These are phyloP conservation scores for Neocucurbitaria cava DNA, from an alignment of 2,329 filamentous ascomycete genomes.

Conservation along the genomic window DNA sequence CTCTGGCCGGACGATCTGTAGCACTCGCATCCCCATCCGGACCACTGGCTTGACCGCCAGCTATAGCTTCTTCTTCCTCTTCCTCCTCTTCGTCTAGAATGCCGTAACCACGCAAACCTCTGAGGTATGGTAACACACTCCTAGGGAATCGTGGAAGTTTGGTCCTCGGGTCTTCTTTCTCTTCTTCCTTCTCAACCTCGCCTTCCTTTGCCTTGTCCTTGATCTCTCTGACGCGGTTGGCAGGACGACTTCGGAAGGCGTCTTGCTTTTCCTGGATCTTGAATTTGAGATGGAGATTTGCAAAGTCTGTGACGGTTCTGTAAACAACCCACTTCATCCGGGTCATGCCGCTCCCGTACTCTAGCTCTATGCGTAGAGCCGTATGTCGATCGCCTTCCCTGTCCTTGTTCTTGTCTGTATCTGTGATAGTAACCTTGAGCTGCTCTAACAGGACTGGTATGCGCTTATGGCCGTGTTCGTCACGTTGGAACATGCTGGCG, in stretches of 20 bases:
- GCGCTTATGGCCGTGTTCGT: constrained; percentile 93
- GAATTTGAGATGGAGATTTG: constrained; percentile 92
- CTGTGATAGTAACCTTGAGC: constrained; percentile 84
- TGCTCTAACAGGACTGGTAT: constrained; percentile 96
- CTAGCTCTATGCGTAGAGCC: constrained; percentile 88
- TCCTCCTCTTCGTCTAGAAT: constrained; percentile 71
- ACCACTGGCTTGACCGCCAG: constrained; percentile 60
- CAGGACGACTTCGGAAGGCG: constrained; percentile 72
- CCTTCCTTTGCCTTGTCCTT: constrained; percentile 29
- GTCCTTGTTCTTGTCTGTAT: constrained; percentile 64
- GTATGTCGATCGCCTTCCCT: constrained; percentile 69
- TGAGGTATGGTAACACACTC: constrained; percentile 87
- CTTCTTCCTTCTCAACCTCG: constrained; percentile 46
- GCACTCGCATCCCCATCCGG: constrained; percentile 73
- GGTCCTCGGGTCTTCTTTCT: constrained; percentile 68
- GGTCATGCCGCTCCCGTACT: constrained; percentile 94
- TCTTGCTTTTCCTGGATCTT: constrained; percentile 85
- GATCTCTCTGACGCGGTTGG: constrained; percentile 19
- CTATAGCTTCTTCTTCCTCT: constrained; percentile 71
- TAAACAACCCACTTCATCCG: constrained; percentile 97
- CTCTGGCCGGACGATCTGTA: constrained; percentile 65
- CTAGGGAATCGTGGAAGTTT: constrained; percentile 91
- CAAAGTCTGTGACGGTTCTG: constrained; percentile 85
- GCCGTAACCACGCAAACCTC: constrained; percentile 74
- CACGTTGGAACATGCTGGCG: constrained; percentile 96